Base-by-base conservation (phyloP, 306 rosid genomes). In the Pyrus communis region DNA sequence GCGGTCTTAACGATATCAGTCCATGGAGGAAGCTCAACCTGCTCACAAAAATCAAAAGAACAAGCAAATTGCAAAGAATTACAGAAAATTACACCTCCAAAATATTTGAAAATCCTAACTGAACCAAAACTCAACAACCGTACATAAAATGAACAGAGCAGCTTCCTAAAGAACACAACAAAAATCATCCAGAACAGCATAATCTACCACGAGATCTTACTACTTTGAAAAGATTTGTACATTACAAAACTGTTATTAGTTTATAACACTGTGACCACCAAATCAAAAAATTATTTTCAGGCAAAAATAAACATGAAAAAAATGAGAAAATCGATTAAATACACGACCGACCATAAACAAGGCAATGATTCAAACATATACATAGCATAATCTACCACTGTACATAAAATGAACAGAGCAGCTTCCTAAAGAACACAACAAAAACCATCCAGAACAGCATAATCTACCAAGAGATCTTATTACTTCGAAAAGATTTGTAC, bases 1-100 rank as follows among this genome's bases (percentile, higher is more conserved):
- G 84, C 91, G 69, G 91, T 87, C 80, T 87, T 87, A 7, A 87
- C 91, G 13, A 87, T 83, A 77, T 87, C 91, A 11, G 88, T 85
- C 88, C 88, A 87, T 1, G 80, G 82, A 17, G 91, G 91, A 35
- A 87, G 87, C 66, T 87, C 91, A 22, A 87, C 28, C 91, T 87
- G 70, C 55, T 25, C 42, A 22, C 3, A 3, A 4, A n/a, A 7
- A n/a, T 40, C 11, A 30, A 7, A 19, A 38, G 42, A 38, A 49
- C 6, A 15, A 19, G 4, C 14, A 15, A 11, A 18, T 1, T 43
- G 10, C 3, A 2, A 4, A 19, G 21, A 35, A 5, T 66, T 21
- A 33, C 40, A 9, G 4, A 11, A 35, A 35, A 11, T 66, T 19
- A 19, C n/a, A 3, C 6, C 68, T 18, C 5, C 4, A 4, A 23